phyloP scores from a whole-genome alignment of 768 basidiomycete species.

The Suillus occidentalis region DNA sequence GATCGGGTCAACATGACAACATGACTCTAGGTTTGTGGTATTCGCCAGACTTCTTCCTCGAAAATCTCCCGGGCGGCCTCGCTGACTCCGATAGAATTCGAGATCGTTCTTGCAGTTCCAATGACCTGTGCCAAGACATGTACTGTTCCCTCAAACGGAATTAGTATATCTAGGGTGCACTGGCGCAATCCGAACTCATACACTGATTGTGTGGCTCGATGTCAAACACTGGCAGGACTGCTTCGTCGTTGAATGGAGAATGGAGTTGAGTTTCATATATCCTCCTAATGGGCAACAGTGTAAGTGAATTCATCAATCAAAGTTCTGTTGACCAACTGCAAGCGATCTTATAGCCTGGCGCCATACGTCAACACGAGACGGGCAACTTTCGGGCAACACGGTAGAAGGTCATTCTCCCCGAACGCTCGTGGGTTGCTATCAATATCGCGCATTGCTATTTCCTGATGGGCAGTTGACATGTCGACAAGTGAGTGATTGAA shows the following conservation, averaged over 20 bases:
- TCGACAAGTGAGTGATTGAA: neutral
- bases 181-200: neutral
- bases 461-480: neutral
- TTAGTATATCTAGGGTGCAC: neutral
- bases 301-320: too few species aligned
- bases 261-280: neutral
- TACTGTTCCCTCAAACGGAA: neutral
- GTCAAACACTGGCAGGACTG: neutral
- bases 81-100: neutral
- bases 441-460: neutral
- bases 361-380: slow-evolving; percentile 2
- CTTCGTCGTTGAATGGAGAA: neutral
- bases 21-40: too few species aligned
- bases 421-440: neutral
- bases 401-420: neutral
- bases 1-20: neutral
- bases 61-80: neutral
- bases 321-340: too few species aligned
- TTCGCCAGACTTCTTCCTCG: neutral
- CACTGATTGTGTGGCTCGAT: neutral
- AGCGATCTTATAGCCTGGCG: neutral
- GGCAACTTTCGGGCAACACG: neutral
- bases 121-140: neutral
- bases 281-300: too few species aligned
- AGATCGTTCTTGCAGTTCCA: neutral